phyloP scores from a whole-genome alignment of 352 stramenopile species.

The Phytophthora cactorum region DNA sequence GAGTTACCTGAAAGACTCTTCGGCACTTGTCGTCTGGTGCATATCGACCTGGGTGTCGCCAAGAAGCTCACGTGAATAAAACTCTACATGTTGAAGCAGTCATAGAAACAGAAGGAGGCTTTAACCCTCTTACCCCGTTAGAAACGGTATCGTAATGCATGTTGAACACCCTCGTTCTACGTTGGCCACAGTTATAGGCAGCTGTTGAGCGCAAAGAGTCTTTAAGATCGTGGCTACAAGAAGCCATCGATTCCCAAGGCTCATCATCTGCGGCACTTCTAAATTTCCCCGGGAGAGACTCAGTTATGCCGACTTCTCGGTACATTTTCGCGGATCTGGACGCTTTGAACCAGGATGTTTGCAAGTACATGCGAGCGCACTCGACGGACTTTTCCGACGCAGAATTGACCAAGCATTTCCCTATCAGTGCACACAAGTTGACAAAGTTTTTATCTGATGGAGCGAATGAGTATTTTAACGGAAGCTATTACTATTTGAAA shows the following conservation, averaged over 20 bases:
- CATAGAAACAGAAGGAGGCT: constrained; percentile 24
- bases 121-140: constrained; percentile 9
- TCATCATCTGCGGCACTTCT: constrained; percentile 13
- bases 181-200: background rate
- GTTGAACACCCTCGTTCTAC: constrained; percentile 2
- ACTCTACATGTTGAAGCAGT: constrained; percentile 16
- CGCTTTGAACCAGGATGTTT: constrained; percentile 27
- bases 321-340: constrained; percentile 37
- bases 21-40: constrained; percentile 60
- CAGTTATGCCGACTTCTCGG: constrained; percentile 13
- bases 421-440: constrained; percentile 24
- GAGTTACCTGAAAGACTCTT: constrained; percentile 80
- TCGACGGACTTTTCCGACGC: constrained; percentile 21
- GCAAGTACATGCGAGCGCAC: constrained; percentile 18
- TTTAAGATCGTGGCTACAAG: background rate
- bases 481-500: constrained; percentile 25
- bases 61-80: constrained; percentile 37
- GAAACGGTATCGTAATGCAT: constrained; percentile 27
- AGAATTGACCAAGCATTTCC: constrained; percentile 18
- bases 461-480: constrained; percentile 14
- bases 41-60: constrained; percentile 65
- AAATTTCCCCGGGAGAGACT: constrained; percentile 26
- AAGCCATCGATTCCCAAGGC: background rate
- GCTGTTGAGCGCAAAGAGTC: background rate
- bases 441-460: constrained; percentile 17